Base-by-base conservation (phyloP, 352 stramenopile genomes). In the Phytophthora pseudosyringae region DNA sequence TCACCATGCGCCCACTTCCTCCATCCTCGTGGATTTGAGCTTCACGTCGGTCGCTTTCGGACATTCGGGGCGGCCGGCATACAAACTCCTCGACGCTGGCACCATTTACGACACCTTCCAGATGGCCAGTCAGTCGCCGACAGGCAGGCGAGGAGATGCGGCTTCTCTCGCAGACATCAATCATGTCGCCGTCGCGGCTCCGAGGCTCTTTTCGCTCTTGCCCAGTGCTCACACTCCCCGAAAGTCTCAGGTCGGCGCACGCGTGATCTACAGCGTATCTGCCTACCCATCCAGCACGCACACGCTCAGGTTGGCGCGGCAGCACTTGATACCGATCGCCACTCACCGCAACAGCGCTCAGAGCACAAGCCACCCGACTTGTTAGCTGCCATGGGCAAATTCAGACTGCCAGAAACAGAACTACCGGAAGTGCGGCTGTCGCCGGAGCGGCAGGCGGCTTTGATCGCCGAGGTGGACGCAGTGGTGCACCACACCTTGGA, bases 401-500 rank as follows among this genome's bases (percentile, higher is more conserved):
- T 76, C 53, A 64, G 72, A 62, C 52, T 71, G 7, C 55, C 65
- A 16, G 65, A 72, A 32, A 50, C 29, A 43, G 46, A 51, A 9
- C 36, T 75, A n/a, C 64, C 64, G 8, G 49, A 47, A 4, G 26
- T 76, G 12, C 16, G 53, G 16, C 41, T 79, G 32, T 50, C 63
- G 0, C 43, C 53, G 0, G 59, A 76, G 16, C 52, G 62, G n/a
- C 16, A 49, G 0, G 35, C 49, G 5, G 64, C 58, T 7, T 47
- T 79, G 44, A 57, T 51, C 26, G 51, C 61, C 1, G 59, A 79
- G n/a, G 63, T 71, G 4, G 59, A 76, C 3, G 44, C 47, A 7
- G 56, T 76, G 16, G 64, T 79, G 55, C 48, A 65, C 1, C 53
- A 71, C 21, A 79, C 71, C 4, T 48, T 79, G 15, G 58, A 71